phyloP scores from a whole-genome alignment of 2,329 filamentous ascomycete genomes.

The Cladosporium sp. region DNA sequence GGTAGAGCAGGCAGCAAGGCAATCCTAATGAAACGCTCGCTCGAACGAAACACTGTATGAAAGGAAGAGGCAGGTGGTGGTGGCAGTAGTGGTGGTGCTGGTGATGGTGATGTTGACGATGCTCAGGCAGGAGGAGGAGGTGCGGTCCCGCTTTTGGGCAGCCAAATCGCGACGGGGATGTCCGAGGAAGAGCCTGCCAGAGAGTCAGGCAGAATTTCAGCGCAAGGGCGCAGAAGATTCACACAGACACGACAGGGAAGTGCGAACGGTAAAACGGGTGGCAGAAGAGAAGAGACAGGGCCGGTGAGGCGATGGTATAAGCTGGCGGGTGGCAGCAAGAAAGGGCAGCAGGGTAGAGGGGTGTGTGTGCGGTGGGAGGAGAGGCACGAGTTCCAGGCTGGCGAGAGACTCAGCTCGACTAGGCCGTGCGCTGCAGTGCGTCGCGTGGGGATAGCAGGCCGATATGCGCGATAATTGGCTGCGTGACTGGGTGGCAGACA shows the following conservation, averaged over 20 bases:
- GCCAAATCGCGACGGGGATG: slow-evolving; percentile 7
- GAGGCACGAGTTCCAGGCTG: background rate
- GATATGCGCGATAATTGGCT: background rate
- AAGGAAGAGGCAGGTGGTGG: background rate
- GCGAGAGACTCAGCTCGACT: background rate
- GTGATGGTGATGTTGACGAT: background rate
- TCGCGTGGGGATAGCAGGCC: background rate
- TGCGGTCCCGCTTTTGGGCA: slow-evolving; percentile 12
- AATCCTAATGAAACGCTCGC: background rate
- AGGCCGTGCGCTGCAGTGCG: background rate
- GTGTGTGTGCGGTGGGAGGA: background rate
- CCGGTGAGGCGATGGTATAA: background rate
- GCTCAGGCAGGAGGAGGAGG: background rate
- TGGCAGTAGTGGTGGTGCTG: background rate
- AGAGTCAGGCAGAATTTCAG: slow-evolving; percentile 1
- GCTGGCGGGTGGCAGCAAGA: background rate
- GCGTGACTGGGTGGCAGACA: background rate
- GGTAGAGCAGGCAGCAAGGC: background rate
- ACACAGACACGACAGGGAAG: background rate
- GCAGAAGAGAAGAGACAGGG: background rate
- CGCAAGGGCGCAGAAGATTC: background rate
- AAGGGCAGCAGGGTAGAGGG: background rate
- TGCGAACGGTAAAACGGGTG: background rate
- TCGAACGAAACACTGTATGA: background rate
- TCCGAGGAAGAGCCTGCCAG: slow-evolving; percentile 8